Evolutionary conservation across 305 asterid species (phyloP).

Genomic region (Fraxinus velutina): DNA sequence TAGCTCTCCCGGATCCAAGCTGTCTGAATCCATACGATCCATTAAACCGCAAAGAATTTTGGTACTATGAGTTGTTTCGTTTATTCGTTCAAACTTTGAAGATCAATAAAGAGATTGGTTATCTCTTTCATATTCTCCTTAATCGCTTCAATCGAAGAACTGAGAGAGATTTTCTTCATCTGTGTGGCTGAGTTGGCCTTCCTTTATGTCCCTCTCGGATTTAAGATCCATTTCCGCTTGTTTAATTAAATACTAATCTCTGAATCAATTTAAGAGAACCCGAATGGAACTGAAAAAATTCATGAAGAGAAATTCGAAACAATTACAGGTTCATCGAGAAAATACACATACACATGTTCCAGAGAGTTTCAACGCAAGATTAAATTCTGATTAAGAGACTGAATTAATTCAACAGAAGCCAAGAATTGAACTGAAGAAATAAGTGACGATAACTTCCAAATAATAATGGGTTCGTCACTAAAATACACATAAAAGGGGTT

Average conservation of each 20-base stretch:
- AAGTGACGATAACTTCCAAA: too few relatives aligned
- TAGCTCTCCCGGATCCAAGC: too few relatives aligned
- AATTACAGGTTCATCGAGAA: background rate
- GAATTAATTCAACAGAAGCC: background rate
- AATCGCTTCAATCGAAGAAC: slow-evolving; percentile 55
- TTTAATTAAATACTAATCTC: slow-evolving; percentile 28
- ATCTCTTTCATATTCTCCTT: slow-evolving; percentile 57
- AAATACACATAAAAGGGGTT: too few relatives aligned
- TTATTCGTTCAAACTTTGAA: slow-evolving; percentile 56
- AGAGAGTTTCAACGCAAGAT: background rate
- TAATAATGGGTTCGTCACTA: too few relatives aligned
- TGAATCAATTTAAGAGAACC: background rate
- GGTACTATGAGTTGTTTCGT: slow-evolving; percentile 58
- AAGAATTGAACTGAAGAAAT: too few relatives aligned
- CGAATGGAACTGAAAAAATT: background rate
- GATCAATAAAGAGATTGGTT: slow-evolving; percentile 61
- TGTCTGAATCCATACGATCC: slow-evolving; percentile 77
- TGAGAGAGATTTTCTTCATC: slow-evolving; percentile 45
- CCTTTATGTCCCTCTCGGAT: slow-evolving; percentile 48
- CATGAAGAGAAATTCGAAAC: background rate
- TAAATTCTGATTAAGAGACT: background rate
- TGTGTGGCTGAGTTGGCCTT: slow-evolving; percentile 37
- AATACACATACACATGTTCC: background rate
- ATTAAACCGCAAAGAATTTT: slow-evolving; percentile 70
- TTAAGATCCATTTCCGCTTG: slow-evolving; percentile 52